Evolutionary conservation across 164 flowering plant species (phyloP).

Genomic region (Sedum album): DNA sequence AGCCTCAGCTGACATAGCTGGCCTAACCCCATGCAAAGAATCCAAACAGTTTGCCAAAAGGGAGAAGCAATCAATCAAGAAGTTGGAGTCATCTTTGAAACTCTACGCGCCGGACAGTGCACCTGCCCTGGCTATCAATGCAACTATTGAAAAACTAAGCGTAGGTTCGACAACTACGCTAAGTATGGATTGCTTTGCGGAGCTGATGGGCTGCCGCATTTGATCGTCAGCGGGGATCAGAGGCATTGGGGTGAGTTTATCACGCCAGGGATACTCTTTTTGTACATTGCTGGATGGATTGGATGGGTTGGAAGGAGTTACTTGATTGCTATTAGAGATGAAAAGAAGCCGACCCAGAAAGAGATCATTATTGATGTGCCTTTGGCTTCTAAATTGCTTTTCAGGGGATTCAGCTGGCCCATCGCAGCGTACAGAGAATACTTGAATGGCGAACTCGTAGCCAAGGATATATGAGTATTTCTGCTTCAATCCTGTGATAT

Average conservation of each 20-base stretch:
- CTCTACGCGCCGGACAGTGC: slow-evolving; percentile 76
- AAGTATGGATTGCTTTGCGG: slow-evolving; percentile 90
- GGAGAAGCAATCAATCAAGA: slow-evolving; percentile 73
- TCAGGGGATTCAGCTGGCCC: slow-evolving; percentile 92
- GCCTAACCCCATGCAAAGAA: slow-evolving; percentile 96
- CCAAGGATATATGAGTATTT: slow-evolving; percentile 33
- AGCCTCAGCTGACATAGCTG: slow-evolving; percentile 81
- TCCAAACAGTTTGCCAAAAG: slow-evolving; percentile 80
- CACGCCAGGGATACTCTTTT: slow-evolving; percentile 80
- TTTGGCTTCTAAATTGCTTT: slow-evolving; percentile 51
- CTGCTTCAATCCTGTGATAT: too few relatives aligned
- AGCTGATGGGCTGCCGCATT: slow-evolving; percentile 83
- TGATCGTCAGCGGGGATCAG: slow-evolving; percentile 97
- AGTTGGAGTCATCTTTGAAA: slow-evolving; percentile 72
- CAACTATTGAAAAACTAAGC: slow-evolving; percentile 88
- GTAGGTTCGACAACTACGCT: slow-evolving; percentile 67
- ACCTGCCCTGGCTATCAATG: slow-evolving; percentile 86
- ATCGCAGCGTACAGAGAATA: slow-evolving; percentile 87
- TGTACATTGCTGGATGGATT: slow-evolving; percentile 98
- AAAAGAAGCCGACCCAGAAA: slow-evolving; percentile 87
- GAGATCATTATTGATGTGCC: slow-evolving; percentile 98
- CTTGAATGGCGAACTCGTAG: slow-evolving; percentile 68
- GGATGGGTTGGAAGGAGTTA: slow-evolving; percentile 99
- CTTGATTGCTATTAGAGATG: slow-evolving; percentile 79
- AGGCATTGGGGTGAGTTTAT: slow-evolving; percentile 99